These are phyloP conservation scores for Ceratorhiza oryzae-sativae DNA, from an alignment of 1,284 basidiomycete genomes.

Conservation along the genomic window DNA sequence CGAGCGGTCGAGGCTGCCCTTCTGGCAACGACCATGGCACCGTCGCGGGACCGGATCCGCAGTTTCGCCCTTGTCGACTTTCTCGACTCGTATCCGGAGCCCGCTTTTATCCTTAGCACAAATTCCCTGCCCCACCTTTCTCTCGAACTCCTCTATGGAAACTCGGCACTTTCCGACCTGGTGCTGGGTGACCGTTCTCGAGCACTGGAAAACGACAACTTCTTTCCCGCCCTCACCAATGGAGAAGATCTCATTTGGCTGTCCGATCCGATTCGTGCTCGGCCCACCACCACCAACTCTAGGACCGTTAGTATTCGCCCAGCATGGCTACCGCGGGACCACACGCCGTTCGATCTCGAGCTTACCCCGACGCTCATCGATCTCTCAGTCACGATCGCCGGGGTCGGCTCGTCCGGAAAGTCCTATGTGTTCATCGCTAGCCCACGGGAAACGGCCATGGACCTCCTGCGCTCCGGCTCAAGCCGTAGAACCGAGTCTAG, in stretches of 20 bases:
- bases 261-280: neutral
- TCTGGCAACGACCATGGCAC: neutral
- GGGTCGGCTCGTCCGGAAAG: neutral
- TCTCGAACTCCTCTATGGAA: constrained; percentile 12
- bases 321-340: constrained; percentile 17
- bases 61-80: constrained; percentile 8
- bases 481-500: neutral
- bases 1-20: neutral
- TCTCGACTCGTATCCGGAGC: constrained; percentile 21
- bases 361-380: constrained; percentile 15
- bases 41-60: neutral
- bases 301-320: neutral
- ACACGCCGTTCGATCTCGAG: constrained; percentile 2
- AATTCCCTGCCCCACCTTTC: neutral
- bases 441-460: constrained; percentile 2
- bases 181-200: neutral
- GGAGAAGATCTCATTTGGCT: constrained; percentile 9
- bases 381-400: neutral
- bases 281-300: neutral
- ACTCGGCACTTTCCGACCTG: constrained; percentile 1
- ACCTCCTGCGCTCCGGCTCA: constrained; percentile 5
- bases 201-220: neutral
- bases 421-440: constrained; percentile 24
- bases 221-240: constrained; percentile 2
- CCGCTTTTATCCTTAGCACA: constrained; percentile 11